These are phyloP conservation scores for Calamus simplicifolius DNA, from an alignment of 176 grass and related monocot species.

Conservation along the genomic window DNA sequence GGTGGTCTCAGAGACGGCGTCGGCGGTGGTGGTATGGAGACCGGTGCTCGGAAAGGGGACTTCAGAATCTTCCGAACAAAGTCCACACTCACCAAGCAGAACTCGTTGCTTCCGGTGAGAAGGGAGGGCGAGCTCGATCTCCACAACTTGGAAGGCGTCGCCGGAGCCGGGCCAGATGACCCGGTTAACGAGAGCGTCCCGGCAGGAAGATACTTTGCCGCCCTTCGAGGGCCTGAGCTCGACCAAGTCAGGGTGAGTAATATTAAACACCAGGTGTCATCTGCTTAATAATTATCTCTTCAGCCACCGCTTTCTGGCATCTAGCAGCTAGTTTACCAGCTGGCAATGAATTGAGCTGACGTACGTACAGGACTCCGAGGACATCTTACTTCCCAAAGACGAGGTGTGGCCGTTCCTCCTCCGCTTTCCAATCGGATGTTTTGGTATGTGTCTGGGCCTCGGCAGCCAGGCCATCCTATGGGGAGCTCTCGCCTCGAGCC, in stretches of 20 bases:
- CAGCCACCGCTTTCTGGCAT: no score
- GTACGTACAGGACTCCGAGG: slow-evolving; percentile 92
- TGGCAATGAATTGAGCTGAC: background rate
- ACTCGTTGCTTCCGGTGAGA: slow-evolving; percentile 47
- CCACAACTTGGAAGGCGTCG: slow-evolving; percentile 32
- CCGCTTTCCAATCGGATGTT: slow-evolving; percentile 87
- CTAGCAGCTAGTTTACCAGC: no score
- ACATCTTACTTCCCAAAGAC: slow-evolving; percentile 83
- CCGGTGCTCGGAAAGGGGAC: slow-evolving; percentile 40
- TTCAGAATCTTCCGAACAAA: slow-evolving; percentile 97
- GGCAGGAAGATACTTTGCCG: slow-evolving; percentile 88
- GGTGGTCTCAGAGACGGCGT: slow-evolving; percentile 19
- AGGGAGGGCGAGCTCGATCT: slow-evolving; percentile 44
- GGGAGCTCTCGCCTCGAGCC: slow-evolving; percentile 64
- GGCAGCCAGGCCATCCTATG: slow-evolving; percentile 90
- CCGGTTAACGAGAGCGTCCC: slow-evolving; percentile 78
- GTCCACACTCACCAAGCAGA: slow-evolving; percentile 81
- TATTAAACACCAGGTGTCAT: background rate
- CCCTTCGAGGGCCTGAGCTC: slow-evolving; percentile 88
- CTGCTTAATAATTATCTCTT: background rate
- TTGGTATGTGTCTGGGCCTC: slow-evolving; percentile 84
- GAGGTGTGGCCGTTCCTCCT: slow-evolving; percentile 97
- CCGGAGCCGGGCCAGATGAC: slow-evolving; percentile 33
- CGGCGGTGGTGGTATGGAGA: slow-evolving; percentile 3
- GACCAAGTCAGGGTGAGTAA: slow-evolving; percentile 87